Evolutionary conservation across 2,329 filamentous ascomycete genomes (phyloP).

Genomic region (Sporothrix phasma): DNA sequence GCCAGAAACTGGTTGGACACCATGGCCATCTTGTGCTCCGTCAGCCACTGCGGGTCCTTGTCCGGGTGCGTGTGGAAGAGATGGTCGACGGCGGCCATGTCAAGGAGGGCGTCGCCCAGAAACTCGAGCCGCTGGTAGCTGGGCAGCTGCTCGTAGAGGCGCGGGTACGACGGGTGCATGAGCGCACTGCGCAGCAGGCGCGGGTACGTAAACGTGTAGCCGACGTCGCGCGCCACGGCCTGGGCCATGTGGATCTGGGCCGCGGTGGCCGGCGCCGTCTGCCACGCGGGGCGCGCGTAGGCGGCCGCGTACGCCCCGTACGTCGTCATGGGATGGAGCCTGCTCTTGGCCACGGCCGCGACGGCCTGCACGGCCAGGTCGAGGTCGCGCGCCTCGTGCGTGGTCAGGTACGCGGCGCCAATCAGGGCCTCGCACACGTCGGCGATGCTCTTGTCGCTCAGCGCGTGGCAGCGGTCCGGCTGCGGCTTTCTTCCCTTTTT

Average conservation of each 20-base stretch:
- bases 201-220: conserved; percentile 61
- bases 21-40: conserved; percentile 99
- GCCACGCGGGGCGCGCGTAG: conserved; percentile 64
- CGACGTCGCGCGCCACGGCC: conserved; percentile 48
- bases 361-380: conserved; percentile 54
- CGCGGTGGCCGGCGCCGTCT: conserved; percentile 50
- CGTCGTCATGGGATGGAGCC: conserved; percentile 56
- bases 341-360: conserved; percentile 57
- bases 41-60: conserved; percentile 90
- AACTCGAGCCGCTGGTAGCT: conserved; percentile 90
- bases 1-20: conserved; percentile 92
- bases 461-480: conserved; percentile 46
- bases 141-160: conserved; percentile 65
- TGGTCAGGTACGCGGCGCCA: conserved; percentile 62
- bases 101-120: conserved; percentile 77
- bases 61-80: conserved; percentile 67
- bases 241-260: conserved; percentile 58
- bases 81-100: conserved; percentile 75
- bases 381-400: conserved; percentile 33
- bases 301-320: conserved; percentile 65
- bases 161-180: conserved; percentile 74
- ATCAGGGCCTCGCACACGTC: conserved; percentile 94
- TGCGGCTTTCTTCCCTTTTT: conserved; percentile 58
- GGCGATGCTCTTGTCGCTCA: conserved; percentile 83
- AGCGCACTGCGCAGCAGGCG: conserved; percentile 75